A percentile compares a stretch with the other conserved stretches of the same genome.
phyloP scores from a whole-genome alignment of 139 green algal genomes.

The Limnomonas spitsbergensis region DNA sequence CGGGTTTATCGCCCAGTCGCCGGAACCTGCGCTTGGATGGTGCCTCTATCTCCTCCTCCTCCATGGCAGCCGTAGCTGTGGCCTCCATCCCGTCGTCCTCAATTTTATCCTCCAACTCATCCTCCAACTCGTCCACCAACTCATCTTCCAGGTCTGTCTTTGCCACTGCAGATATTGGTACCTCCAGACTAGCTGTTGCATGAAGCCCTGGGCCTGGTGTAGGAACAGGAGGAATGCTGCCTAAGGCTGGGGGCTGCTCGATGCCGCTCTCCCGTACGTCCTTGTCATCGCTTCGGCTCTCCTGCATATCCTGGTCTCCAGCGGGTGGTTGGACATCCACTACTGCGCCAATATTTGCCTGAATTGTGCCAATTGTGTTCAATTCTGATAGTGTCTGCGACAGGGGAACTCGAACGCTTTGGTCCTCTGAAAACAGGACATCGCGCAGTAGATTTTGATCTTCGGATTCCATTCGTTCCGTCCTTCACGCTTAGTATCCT shows the following conservation, averaged over 20 bases:
- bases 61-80: neutral
- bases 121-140: neutral
- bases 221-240: no score
- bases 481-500: no score
- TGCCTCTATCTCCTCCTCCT: neutral
- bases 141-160: neutral
- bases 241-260: no score
- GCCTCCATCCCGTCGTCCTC: neutral
- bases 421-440: constrained; percentile 1
- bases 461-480: no score
- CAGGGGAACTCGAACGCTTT: neutral
- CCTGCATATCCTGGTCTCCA: no score
- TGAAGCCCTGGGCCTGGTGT: no score
- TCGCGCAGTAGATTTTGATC: neutral
- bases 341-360: no score
- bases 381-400: no score
- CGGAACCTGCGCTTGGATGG: neutral
- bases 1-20: neutral
- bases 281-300: no score
- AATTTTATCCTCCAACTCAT: neutral
- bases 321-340: no score
- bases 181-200: neutral
- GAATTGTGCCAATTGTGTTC: no score
- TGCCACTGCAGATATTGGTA: neutral
- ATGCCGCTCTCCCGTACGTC: no score